These are phyloP conservation scores for Rhododendron mucronatum DNA, from an alignment of 148 eudicot species.

Conservation along the genomic window DNA sequence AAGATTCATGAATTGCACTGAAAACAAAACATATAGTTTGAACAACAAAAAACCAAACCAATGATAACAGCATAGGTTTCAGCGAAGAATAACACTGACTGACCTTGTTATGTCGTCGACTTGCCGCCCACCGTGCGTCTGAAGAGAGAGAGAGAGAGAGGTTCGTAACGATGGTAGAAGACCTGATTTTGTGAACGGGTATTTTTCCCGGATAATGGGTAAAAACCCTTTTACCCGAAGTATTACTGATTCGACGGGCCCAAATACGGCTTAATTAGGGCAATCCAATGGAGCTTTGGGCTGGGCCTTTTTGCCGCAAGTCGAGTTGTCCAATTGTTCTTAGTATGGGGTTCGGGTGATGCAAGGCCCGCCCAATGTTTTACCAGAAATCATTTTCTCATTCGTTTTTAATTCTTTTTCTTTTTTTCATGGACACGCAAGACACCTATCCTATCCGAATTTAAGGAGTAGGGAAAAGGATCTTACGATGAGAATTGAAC, in stretches of 20 bases:
- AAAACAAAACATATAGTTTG: not conserved
- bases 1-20: not conserved
- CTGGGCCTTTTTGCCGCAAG: not conserved
- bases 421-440: not conserved
- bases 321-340: not conserved
- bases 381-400: not conserved
- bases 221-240: not conserved
- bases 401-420: too few relatives aligned
- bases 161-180: not conserved
- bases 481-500: too few relatives aligned
- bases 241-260: not conserved
- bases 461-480: too few relatives aligned
- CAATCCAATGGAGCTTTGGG: not conserved
- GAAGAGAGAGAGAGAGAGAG: not conserved
- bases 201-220: not conserved
- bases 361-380: not conserved
- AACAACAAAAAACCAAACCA: not conserved
- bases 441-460: not conserved
- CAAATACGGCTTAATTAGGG: not conserved
- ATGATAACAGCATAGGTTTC: not conserved
- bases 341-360: not conserved
- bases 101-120: not conserved
- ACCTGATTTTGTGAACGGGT: not conserved
- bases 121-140: not conserved
- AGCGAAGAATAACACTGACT: not conserved